These are phyloP conservation scores for Lactifluus volemus DNA, from an alignment of 768 basidiomycete genomes.

Conservation along the genomic window DNA sequence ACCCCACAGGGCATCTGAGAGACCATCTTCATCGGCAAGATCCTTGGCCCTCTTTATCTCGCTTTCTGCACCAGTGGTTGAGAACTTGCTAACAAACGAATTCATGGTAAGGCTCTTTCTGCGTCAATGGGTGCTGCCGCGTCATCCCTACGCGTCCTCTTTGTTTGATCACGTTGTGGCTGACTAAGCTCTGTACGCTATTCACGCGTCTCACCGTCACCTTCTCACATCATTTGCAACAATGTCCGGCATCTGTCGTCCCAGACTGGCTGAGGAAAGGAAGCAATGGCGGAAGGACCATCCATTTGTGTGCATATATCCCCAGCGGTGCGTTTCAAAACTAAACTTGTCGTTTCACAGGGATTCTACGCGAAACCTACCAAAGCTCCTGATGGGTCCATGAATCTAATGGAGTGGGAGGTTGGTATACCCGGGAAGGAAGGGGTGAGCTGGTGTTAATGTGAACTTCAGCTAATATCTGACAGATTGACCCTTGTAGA, in stretches of 20 bases:
- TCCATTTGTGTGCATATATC: slow-evolving; percentile 70
- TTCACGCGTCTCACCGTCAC: background rate
- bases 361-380: slow-evolving; percentile 95
- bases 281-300: slow-evolving; percentile 99
- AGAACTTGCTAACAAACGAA: slow-evolving; percentile 55
- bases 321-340: background rate
- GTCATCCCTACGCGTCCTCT: slow-evolving; percentile 12
- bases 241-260: slow-evolving; percentile 91
- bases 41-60: slow-evolving; percentile 42
- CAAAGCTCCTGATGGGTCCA: slow-evolving; percentile 84
- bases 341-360: slow-evolving; percentile 33
- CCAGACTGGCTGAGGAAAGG: slow-evolving; percentile 90
- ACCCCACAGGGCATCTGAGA: slow-evolving; percentile 69
- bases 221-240: background rate
- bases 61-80: slow-evolving; percentile 42
- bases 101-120: slow-evolving; percentile 45
- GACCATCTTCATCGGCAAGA: slow-evolving; percentile 52
- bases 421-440: slow-evolving; percentile 95
- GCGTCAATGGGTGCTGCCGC: background rate
- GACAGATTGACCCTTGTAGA: slow-evolving; percentile 40
- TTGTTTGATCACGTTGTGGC: slow-evolving; percentile 12
- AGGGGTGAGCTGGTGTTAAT: slow-evolving; percentile 46
- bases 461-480: background rate
- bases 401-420: slow-evolving; percentile 98
- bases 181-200: background rate